A percentile compares a stretch with the other conserved stretches of the same genome.
phyloP scores from a whole-genome alignment of 257 asterid genomes.

The Parsonsia alboflavescens region DNA sequence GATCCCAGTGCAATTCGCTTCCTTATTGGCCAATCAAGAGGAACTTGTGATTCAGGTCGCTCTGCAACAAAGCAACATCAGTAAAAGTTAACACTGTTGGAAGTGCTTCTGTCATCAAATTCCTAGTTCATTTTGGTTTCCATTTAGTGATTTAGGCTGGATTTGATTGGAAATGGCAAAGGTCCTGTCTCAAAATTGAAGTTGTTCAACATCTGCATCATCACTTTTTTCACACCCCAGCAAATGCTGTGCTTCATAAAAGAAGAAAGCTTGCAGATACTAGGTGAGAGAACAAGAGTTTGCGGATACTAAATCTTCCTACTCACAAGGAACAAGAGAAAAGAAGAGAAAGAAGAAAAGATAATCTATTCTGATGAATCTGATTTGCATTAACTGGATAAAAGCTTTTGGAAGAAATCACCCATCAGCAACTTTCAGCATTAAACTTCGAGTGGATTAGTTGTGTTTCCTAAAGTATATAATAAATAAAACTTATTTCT shows the following conservation, averaged over 20 bases:
- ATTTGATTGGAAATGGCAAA: neutral
- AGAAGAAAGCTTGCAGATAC: neutral
- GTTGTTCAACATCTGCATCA: neutral
- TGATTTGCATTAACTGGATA: neutral
- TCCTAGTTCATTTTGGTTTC: neutral
- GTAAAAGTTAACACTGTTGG: slow-evolving; percentile 2
- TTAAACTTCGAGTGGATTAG: no score
- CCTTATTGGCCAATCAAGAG: slow-evolving; percentile 80
- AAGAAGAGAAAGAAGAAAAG: neutral
- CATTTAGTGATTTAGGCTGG: neutral
- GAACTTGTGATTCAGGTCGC: slow-evolving; percentile 53
- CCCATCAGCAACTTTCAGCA: no score
- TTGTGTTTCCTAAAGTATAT: no score
- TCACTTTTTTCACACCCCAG: neutral
- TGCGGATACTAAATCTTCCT: no score
- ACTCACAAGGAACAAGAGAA: neutral
- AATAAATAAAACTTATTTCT: neutral
- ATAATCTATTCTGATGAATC: neutral
- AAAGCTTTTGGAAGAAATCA: no score
- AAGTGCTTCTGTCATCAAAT: neutral
- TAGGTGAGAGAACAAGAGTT: no score
- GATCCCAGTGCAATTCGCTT: slow-evolving; percentile 75
- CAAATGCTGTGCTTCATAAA: neutral
- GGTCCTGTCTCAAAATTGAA: neutral
- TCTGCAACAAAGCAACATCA: slow-evolving; percentile 37